Base-by-base conservation (phyloP, 106 monocot species). In the Hemerocallis citrina region DNA sequence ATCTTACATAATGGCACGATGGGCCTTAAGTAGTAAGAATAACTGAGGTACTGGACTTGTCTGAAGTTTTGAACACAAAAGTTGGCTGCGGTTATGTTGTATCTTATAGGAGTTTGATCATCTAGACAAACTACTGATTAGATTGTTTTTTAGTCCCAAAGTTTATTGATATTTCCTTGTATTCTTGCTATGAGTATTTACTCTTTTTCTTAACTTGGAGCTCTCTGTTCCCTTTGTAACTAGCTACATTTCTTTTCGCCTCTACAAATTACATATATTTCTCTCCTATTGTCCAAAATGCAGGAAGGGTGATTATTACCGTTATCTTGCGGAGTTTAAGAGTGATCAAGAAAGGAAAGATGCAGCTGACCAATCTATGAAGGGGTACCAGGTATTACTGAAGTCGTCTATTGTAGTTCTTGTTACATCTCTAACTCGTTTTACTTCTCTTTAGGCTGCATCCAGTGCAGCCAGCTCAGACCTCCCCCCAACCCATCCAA, bases 241-340 rank as follows among this genome's bases (percentile, higher is more conserved):
- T 1, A 0, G 27, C 14, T 1, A 31, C 1, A 16, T 15, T 25
- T 50, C 1, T 16, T 14, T 24, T 3, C 31, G 15, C 13, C 31
- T 31, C 30, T 54, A 28, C 52, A 9, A 4, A 43, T 15, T 11
- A 43, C 3, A 3, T 13, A 43, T 43, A 30, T 54, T 2, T 54
- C 31, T 30, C 28, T 41, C 27, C 24, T 8, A 10, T 35, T 14
- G 43, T 20, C 12, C 13, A 45, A 34, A 36, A 34, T 74, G 52
- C 62, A 75, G 68, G 75, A 68, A 75, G 31, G 75, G 75, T 31
- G 77, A 77, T 67, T 72, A 76, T 34, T 68, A 61, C 45, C 74
- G 61, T 44, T 74, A 74, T 55, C 76, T 77, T 44, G 77, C 70
- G 23, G 78, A 78, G 57, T 72, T 78, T 41, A 78, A 78, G 33